These are phyloP conservation scores for Leishmania aethiopica DNA, from an alignment of 208 protist genomes.

Conservation along the genomic window DNA sequence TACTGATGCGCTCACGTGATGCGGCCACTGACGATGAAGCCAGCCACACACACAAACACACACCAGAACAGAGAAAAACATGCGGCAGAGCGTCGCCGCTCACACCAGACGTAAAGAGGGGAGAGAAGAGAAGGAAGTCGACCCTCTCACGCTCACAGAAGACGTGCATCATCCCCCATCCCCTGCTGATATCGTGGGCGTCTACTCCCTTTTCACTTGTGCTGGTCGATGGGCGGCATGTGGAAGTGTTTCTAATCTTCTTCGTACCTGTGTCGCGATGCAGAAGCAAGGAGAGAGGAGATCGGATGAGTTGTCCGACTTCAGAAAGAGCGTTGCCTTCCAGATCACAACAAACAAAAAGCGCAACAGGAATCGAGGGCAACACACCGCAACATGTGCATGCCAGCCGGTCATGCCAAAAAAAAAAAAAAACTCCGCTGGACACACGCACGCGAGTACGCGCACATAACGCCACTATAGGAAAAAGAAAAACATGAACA, in stretches of 20 bases:
- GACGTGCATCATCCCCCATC: background rate
- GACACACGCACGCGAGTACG: background rate
- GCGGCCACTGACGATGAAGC: background rate
- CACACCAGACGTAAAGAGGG: background rate
- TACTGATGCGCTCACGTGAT: background rate
- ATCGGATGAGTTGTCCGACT: background rate
- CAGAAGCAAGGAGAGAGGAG: background rate
- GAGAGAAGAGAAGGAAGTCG: background rate
- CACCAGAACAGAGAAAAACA: background rate
- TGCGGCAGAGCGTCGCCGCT: background rate
- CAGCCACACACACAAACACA: background rate
- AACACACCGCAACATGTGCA: background rate
- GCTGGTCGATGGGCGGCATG: background rate
- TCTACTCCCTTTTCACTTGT: background rate
- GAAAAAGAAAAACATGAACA: slow-evolving; percentile 75
- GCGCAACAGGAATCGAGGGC: background rate
- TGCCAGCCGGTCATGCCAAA: background rate
- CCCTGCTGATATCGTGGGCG: background rate
- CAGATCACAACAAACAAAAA: too few relatives aligned
- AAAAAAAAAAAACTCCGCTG: background rate
- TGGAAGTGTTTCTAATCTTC: background rate
- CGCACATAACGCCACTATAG: slow-evolving; percentile 24
- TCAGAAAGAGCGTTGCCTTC: background rate
- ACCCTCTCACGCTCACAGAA: background rate
- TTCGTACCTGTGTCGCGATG: background rate